Percentiles rank a stretch among this genome's conserved stretches.
phyloP scores from a whole-genome alignment of 768 basidiomycete species.

The Serendipita sp. region DNA sequence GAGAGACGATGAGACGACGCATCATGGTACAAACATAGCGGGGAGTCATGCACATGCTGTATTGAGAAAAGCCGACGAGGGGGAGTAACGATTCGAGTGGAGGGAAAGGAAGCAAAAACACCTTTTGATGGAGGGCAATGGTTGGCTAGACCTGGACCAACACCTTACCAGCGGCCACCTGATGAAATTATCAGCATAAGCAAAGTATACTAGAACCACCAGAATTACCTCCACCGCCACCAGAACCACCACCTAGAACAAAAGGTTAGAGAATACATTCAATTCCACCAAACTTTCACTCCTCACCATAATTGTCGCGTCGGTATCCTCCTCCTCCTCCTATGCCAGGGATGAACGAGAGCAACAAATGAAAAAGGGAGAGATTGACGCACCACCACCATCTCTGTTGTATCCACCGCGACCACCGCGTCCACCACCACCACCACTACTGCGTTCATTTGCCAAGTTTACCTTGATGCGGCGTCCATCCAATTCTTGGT shows the following conservation, averaged over 20 bases:
- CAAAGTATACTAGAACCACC: not conserved
- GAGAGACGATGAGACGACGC: too few relatives aligned
- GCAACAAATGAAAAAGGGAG: not conserved
- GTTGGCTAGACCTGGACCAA: too few relatives aligned
- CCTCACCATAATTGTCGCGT: conserved; percentile 16
- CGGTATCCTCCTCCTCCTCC: conserved; percentile 23
- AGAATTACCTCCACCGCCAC: not conserved
- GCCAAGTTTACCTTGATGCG: conserved; percentile 78
- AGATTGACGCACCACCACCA: not conserved
- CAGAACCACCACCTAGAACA: not conserved
- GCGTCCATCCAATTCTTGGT: conserved; percentile 86
- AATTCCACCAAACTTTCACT: not conserved
- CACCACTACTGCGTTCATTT: conserved; percentile 42
- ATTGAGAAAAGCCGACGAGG: too few relatives aligned
- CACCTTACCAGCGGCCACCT: too few relatives aligned
- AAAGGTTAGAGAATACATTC: not conserved
- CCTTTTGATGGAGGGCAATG: too few relatives aligned
- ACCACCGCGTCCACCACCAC: conserved; percentile 19
- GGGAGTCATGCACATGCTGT: too few relatives aligned
- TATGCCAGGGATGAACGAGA: conserved; percentile 8
- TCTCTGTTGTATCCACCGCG: conserved; percentile 15
- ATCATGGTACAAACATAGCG: too few relatives aligned
- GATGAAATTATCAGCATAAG: not conserved
- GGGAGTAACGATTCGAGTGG: too few relatives aligned
- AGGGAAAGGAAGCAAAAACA: not conserved